Evolutionary conservation across 208 protist species (phyloP).

Genomic region (Leishmania lainsoni): DNA sequence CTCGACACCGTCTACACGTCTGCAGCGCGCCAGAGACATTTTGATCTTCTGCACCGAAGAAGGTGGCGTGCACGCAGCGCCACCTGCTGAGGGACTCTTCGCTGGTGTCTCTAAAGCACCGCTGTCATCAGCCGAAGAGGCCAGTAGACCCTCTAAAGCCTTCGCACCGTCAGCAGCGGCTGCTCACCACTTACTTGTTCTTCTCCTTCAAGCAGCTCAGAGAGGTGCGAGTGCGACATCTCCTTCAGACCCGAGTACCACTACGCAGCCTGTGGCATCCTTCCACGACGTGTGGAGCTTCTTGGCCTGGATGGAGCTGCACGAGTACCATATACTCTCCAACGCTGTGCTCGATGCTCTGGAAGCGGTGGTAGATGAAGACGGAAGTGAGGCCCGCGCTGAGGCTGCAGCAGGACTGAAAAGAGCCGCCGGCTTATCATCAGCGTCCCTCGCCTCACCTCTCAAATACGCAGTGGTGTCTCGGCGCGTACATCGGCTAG

Average conservation of each 20-base stretch:
- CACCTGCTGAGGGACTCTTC: not conserved
- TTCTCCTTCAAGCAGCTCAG: constrained; percentile 26
- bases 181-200: constrained; percentile 19
- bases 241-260: not conserved
- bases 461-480: constrained; percentile 20
- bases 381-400: not conserved
- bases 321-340: constrained; percentile 56
- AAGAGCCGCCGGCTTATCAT: not conserved
- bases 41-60: constrained; percentile 30
- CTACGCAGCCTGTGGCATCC: constrained; percentile 6
- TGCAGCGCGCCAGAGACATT: constrained; percentile 28
- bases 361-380: constrained; percentile 36
- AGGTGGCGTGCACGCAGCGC: constrained; percentile 1
- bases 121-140: not conserved
- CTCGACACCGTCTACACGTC: constrained; percentile 19
- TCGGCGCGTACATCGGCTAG: constrained; percentile 40
- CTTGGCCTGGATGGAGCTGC: constrained; percentile 73
- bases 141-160: not conserved
- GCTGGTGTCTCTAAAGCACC: not conserved
- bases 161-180: constrained; percentile 17
- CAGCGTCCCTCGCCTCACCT: constrained; percentile 1
- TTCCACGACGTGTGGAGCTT: constrained; percentile 56
- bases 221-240: not conserved
- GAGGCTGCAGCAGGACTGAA: not conserved
- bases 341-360: constrained; percentile 40